These are phyloP conservation scores for Talaromyces amestolkiae DNA, from an alignment of 2,329 filamentous ascomycete genomes.

Conservation along the genomic window DNA sequence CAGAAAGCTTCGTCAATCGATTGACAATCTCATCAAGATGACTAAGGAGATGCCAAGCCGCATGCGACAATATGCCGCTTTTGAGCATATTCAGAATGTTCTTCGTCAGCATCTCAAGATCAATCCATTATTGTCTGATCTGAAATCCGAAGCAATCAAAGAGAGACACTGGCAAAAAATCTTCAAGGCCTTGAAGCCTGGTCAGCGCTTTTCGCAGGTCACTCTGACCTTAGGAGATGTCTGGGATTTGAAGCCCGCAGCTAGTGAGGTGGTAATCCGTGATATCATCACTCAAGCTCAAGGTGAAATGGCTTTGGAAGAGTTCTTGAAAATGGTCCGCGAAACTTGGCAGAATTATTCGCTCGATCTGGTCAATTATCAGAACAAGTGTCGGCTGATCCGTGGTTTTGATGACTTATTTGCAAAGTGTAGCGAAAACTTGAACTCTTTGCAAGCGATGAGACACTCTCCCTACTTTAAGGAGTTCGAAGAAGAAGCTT, in stretches of 20 bases:
- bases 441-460: constrained; percentile 98
- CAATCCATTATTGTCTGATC: constrained; percentile 79
- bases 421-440: constrained; percentile 94
- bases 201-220: constrained; percentile 88
- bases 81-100: constrained; percentile 93
- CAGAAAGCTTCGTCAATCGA: constrained; percentile 81
- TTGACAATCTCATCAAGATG: constrained; percentile 93
- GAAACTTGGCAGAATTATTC: constrained; percentile 96
- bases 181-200: constrained; percentile 90
- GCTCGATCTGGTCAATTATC: constrained; percentile 92
- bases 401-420: constrained; percentile 98
- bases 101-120: constrained; percentile 87
- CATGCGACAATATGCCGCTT: constrained; percentile 99
- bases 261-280: constrained; percentile 82
- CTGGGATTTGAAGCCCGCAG: constrained; percentile 90
- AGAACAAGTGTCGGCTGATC: constrained; percentile 96
- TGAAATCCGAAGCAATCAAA: constrained; percentile 94
- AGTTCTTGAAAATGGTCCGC: constrained; percentile 93
- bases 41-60: constrained; percentile 98
- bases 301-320: constrained; percentile 96
- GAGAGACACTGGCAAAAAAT: constrained; percentile 98
- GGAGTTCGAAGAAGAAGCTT: constrained; percentile 96
- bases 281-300: constrained; percentile 94
- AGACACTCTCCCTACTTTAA: constrained; percentile 98
- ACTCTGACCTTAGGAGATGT: constrained; percentile 97